phyloP scores from a whole-genome alignment of 768 basidiomycete species.

The Clitopilus passeckerianus region DNA sequence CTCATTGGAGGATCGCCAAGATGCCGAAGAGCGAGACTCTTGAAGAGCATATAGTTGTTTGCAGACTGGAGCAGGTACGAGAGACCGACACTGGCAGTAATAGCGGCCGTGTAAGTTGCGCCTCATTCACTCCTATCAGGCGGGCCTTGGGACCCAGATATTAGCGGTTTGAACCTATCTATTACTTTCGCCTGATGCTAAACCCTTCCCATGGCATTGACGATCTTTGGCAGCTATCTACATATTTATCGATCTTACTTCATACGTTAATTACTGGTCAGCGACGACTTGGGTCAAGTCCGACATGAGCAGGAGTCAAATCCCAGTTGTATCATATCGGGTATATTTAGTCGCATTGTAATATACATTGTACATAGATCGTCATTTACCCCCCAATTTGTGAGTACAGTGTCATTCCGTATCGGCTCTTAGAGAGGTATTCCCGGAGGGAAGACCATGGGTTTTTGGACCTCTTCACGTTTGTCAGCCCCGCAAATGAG shows the following conservation, averaged over 20 bases:
- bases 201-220: too few relatives aligned
- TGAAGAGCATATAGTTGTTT: not conserved
- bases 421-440: constrained; percentile 28
- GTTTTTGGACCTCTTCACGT: constrained; percentile 52
- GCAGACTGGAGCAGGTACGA: not conserved
- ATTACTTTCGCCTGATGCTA: too few relatives aligned
- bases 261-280: too few relatives aligned
- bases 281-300: too few relatives aligned
- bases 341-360: too few relatives aligned
- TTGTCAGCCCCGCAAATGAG: constrained; percentile 59
- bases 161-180: not conserved
- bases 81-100: not conserved
- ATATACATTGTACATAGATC: too few relatives aligned
- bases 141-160: not conserved
- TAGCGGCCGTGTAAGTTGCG: too few relatives aligned
- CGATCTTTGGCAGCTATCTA: too few relatives aligned
- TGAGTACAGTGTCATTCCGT: not conserved
- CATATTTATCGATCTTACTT: too few relatives aligned
- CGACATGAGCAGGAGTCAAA: too few relatives aligned
- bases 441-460: constrained; percentile 67
- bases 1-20: not conserved
- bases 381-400: too few relatives aligned
- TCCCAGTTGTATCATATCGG: too few relatives aligned
- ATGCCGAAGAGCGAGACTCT: not conserved
- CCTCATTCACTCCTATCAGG: not conserved